Evolutionary conservation across 352 stramenopile species (phyloP), one percentile per base, ranked within the genome.

Genomic region (Elongisporangium undulatum): DNA sequence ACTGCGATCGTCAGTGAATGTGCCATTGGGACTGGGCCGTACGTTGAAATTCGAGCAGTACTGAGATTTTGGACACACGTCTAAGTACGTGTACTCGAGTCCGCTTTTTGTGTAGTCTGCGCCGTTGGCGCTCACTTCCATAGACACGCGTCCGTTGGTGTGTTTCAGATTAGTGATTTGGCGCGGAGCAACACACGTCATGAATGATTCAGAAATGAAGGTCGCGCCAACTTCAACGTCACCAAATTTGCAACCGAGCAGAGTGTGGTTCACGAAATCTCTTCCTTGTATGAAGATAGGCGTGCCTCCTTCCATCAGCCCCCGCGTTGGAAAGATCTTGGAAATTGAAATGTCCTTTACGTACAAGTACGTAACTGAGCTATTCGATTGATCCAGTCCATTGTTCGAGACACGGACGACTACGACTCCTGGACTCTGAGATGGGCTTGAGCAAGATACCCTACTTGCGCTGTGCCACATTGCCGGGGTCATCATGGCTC

Each of bases 211-310:
- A 1, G 74, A 89, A 13, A 99, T 61, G 45, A 89, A 97, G 6
- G 79, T 93, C 7, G 89, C 95, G 59, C 65, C 69, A 4, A 82
- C 81, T 16, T 74, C 60, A 10, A 78, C 52, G 19, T 77, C 74
- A 16, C 82, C 94, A 72, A 99, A 98, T 1, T 74, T 78, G 62
- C 96, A 99, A 13, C 66, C 66, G 17, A 98, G 69, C 2, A 83
- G 59, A 8, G 88, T 94, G 19, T 88, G 77, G 61, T 98, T 98
- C 21, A 97, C 56, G 61, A 99, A 99, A 62, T 99, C 98, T 21
- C 80, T 78, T 15, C 97, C 97, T 51, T 85, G 83, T 6, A 98
- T 75, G 68, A 98, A 98, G 1, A 98, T 67, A 1, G 94, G 87
- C 3, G 82, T 86, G 20, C 90, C 80, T 48, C 87, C 88, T 23